Conservation (phyloP, 257 asterid genomes). For the Osmanthus fragrans region DNA sequence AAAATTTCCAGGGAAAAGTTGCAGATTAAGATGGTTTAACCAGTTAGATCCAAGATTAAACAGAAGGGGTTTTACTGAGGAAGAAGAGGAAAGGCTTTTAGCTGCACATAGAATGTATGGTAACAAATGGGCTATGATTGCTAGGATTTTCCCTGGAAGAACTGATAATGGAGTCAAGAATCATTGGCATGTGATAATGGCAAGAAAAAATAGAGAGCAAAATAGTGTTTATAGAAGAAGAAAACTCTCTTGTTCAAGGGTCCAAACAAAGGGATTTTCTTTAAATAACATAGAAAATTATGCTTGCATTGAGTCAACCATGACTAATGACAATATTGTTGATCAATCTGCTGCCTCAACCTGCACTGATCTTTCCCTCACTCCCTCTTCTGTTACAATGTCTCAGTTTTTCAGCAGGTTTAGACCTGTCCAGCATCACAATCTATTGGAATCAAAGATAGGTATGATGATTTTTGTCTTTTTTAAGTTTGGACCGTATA, state of each 20-base stretch:
- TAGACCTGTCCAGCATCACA: constrained; percentile 29
- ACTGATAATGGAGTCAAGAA: constrained; percentile 65
- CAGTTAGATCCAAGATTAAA: constrained; percentile 55
- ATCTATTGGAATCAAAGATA: neutral
- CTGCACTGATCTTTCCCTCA: neutral
- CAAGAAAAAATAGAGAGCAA: constrained; percentile 47
- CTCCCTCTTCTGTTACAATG: neutral
- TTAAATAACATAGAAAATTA: constrained; percentile 11
- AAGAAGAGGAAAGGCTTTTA: constrained; percentile 51
- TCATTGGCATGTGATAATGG: constrained; percentile 61
- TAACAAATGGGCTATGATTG: constrained; percentile 58
- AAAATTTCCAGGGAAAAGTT: constrained; percentile 41
- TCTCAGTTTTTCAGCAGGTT: constrained; percentile 4
- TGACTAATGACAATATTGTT: neutral
- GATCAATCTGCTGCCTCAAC: neutral
- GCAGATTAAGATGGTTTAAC: constrained; percentile 62
- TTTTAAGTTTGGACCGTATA: neutral
- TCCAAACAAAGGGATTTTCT: constrained; percentile 12
- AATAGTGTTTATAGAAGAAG: constrained; percentile 44
- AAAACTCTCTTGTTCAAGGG: constrained; percentile 16
- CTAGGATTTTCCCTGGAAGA: constrained; percentile 52
- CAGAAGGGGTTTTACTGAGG: constrained; percentile 47
- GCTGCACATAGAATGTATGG: constrained; percentile 48
- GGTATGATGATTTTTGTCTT: constrained; percentile 22
- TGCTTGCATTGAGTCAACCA: constrained; percentile 24